A percentile compares a stretch with the other conserved stretches of the same genome.
Evolutionary conservation across 208 protist genomes (phyloP).

Genomic region (Leishmania turanica): DNA sequence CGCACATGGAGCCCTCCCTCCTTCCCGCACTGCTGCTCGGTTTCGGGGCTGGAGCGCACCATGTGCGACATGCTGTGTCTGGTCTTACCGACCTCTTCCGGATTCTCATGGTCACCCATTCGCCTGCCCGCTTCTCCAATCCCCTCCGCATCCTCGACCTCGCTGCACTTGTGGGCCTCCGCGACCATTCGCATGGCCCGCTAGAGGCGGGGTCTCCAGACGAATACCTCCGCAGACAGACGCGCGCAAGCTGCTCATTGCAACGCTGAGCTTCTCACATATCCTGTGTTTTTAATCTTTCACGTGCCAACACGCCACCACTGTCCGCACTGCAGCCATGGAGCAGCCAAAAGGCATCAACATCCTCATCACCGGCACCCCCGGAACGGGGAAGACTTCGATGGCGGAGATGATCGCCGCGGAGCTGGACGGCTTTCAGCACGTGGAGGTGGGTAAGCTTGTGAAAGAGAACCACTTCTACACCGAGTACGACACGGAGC

Average conservation of each 20-base stretch:
- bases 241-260: neutral
- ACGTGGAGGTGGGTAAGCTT: constrained; percentile 93
- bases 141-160: neutral
- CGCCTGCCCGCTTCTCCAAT: neutral
- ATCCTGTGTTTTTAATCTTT: neutral
- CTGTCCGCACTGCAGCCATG: constrained; percentile 28
- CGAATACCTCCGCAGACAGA: neutral
- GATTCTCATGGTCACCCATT: neutral
- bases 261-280: neutral
- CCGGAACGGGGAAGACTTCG: constrained; percentile 97
- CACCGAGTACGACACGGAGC: constrained; percentile 92
- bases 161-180: neutral
- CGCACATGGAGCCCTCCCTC: neutral
- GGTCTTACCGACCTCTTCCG: neutral
- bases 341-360: constrained; percentile 81
- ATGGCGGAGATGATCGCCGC: constrained; percentile 76
- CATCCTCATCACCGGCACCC: constrained; percentile 96
- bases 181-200: neutral
- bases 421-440: constrained; percentile 68
- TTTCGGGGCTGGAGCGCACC: neutral
- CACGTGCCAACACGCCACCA: neutral
- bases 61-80: neutral
- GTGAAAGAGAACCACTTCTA: constrained; percentile 93
- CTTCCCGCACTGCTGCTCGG: neutral
- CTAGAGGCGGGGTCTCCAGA: neutral